Evolutionary conservation across 257 asterid genomes (phyloP), one percentile per base, ranked within the genome.

Genomic region (Oldenlandia corymbosa): DNA sequence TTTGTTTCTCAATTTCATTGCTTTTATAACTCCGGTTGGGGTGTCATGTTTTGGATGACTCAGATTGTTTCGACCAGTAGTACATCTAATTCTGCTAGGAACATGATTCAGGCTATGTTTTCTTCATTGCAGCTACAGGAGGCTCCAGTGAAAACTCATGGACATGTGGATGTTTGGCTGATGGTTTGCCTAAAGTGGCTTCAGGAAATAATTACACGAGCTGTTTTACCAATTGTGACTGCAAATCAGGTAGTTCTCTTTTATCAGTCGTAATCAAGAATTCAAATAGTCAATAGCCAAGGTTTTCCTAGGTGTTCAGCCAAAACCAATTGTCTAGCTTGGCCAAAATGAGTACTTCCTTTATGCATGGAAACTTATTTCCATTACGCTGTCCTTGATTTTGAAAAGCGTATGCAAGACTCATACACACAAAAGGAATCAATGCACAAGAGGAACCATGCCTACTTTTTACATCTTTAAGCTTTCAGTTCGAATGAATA

Each of bases 161-260:
- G 94, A 79, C 72, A 12, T 93, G 99, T 70, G 60, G 60, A 68
- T 93, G 97, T 74, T 65, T 77, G 11, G 62, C 72, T 37, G 83
- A 84, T 71, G 84, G 83, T 31, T 73, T 93, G 65, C 99, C 99
- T 47, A 74, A 62, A 78, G 78, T 90, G 69, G 76, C 69, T 12
- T 58, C 81, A 51, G 83, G 71, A 71, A 71, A 67, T 63, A 77
- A 79, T 56, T 66, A 66, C 60, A 72, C 76, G 65, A 67, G 80
- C 79, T 93, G 97, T 80, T 93, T 87, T 72, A 64, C 86, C 5
- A 73, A 88, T 6, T 93, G 99, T 84, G 70, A 78, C 60, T 93
- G 99, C 66, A 71, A 72, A 39, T 83, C 92, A 11, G 99, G 99
- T 92, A 87, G 57, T 14, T 68, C 26, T 31, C 65, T 43, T 61